phyloP scores from a whole-genome alignment of 2,329 filamentous ascomycete species.

The Aureobasidium sp. region DNA sequence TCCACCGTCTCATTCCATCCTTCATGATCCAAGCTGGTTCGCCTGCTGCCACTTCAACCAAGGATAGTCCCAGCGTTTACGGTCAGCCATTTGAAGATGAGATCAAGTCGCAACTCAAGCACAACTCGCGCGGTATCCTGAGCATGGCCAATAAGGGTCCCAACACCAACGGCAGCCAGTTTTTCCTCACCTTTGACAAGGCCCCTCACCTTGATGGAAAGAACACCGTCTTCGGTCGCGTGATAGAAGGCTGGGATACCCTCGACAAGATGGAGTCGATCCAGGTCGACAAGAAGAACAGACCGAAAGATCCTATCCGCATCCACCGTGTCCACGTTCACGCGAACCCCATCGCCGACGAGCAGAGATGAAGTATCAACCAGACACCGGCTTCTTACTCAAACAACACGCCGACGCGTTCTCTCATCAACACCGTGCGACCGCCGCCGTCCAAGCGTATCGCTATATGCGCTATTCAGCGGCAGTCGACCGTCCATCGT shows the following conservation, averaged over 20 bases:
- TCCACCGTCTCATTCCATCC: constrained; percentile 69
- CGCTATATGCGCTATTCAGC: not conserved
- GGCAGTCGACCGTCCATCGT: not conserved
- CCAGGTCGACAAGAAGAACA: constrained; percentile 68
- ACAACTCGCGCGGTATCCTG: constrained; percentile 42
- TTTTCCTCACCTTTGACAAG: constrained; percentile 70
- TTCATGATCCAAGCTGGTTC: constrained; percentile 80
- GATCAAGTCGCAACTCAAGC: constrained; percentile 55
- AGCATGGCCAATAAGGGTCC: constrained; percentile 96
- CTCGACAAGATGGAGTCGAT: constrained; percentile 63
- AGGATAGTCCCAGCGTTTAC: constrained; percentile 57
- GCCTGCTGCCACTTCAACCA: constrained; percentile 32
- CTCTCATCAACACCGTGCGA: not conserved
- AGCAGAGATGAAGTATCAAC: constrained; percentile 18
- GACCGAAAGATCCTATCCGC: constrained; percentile 56
- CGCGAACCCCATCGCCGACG: constrained; percentile 64
- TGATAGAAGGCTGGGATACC: constrained; percentile 51
- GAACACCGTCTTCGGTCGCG: constrained; percentile 74
- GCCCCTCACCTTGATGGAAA: constrained; percentile 74
- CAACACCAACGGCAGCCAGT: constrained; percentile 86
- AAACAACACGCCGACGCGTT: not conserved
- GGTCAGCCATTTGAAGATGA: constrained; percentile 66
- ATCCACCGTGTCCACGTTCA: constrained; percentile 67
- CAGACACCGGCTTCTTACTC: not conserved
- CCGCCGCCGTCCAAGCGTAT: not conserved